A percentile compares a stretch with the other conserved stretches of the same genome.
phyloP scores from a whole-genome alignment of 2,329 filamentous ascomycete species.

The Neofusicoccum laricinum region DNA sequence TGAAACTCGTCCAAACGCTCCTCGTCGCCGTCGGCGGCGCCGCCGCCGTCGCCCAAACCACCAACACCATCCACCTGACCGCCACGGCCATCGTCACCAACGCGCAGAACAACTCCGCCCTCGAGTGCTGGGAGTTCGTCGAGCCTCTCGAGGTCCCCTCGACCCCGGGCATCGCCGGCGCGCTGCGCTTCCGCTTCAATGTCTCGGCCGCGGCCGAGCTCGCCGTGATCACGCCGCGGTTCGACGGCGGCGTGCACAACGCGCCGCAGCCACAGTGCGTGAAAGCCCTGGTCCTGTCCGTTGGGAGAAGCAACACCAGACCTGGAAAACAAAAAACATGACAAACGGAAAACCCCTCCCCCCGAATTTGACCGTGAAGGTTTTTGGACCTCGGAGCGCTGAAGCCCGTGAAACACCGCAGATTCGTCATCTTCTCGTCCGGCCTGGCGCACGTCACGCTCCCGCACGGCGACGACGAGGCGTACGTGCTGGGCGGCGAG shows the following conservation, averaged over 20 bases:
- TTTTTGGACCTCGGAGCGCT: no score
- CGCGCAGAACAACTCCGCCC: slow-evolving; percentile 27
- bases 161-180: slow-evolving; percentile 27
- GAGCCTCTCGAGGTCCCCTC: slow-evolving; percentile 27
- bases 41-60: background rate
- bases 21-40: background rate
- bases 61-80: slow-evolving; percentile 21
- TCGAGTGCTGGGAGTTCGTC: slow-evolving; percentile 35
- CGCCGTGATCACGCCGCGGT: slow-evolving; percentile 32
- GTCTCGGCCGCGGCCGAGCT: slow-evolving; percentile 25
- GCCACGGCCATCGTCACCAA: slow-evolving; percentile 33
- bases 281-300: no score
- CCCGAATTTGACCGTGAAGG: no score
- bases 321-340: no score
- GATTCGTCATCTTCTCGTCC: slow-evolving; percentile 29
- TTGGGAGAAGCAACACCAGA: no score
- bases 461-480: slow-evolving; percentile 25
- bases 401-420: no score
- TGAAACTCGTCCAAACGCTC: background rate
- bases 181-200: slow-evolving; percentile 21
- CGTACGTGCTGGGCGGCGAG: slow-evolving; percentile 33
- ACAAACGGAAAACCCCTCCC: no score
- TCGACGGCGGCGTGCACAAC: slow-evolving; percentile 32
- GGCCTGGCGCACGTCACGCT: slow-evolving; percentile 33
- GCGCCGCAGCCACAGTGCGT: slow-evolving; percentile 31